Conservation (phyloP, 2,329 filamentous ascomycete species). For the Colletotrichum destructivum region DNA sequence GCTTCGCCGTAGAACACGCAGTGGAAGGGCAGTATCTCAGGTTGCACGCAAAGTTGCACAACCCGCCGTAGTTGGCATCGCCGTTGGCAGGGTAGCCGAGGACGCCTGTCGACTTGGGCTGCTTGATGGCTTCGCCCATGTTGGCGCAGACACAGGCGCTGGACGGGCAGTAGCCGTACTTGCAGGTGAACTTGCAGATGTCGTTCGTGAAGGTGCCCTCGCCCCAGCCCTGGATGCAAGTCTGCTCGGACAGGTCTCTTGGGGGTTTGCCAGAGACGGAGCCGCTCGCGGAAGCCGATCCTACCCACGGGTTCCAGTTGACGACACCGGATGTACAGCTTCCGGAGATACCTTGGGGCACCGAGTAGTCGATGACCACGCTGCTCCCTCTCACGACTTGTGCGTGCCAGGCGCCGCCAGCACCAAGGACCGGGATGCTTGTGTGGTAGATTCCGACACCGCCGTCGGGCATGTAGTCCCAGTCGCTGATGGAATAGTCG, state of each 20-base stretch:
- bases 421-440: conserved; percentile 44
- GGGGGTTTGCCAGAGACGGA: background rate
- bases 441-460: conserved; percentile 50
- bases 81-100: background rate
- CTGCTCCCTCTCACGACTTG: background rate
- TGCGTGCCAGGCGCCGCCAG: conserved; percentile 42
- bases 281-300: background rate
- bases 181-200: conserved; percentile 53
- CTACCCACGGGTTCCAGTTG: conserved; percentile 42
- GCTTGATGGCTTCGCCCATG: background rate
- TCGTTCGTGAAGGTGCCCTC: conserved; percentile 43
- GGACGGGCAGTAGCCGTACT: conserved; percentile 49
- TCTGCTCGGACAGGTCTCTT: conserved; percentile 11
- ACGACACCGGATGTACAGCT: background rate
- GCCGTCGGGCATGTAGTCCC: background rate
- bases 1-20: background rate
- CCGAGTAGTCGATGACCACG: background rate
- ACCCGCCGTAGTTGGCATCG: background rate
- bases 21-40: conserved; percentile 9
- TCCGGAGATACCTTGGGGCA: background rate
- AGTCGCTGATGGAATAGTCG: conserved; percentile 29
- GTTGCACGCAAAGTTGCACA: conserved; percentile 13
- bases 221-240: conserved; percentile 46
- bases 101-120: background rate
- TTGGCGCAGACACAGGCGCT: conserved; percentile 40